Conservation (phyloP, 305 asterid genomes). For the Andrographis paniculata region DNA sequence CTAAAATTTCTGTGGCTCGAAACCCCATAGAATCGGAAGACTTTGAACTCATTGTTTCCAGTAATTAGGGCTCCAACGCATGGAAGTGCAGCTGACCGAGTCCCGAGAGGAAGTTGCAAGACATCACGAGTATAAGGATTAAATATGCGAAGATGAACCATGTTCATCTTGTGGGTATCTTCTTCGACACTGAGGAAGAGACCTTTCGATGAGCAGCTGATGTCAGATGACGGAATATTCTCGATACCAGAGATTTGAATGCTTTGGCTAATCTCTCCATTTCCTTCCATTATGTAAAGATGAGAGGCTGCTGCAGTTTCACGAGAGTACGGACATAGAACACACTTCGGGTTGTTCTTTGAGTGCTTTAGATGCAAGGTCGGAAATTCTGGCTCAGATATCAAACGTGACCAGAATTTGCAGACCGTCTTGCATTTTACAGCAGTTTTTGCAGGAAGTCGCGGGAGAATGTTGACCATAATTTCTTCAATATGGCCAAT, state of each 20-base stretch:
- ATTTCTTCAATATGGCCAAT: slow-evolving; percentile 19
- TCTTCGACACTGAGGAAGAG: slow-evolving; percentile 19
- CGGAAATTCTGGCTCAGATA: slow-evolving; percentile 19
- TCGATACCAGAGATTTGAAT: slow-evolving; percentile 16
- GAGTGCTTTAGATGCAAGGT: slow-evolving; percentile 16
- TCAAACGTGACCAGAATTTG: slow-evolving; percentile 22
- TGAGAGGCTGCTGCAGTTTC: not conserved
- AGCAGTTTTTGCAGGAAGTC: slow-evolving; percentile 23
- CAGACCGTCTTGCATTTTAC: slow-evolving; percentile 20
- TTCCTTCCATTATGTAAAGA: slow-evolving; percentile 17
- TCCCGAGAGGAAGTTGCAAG: slow-evolving; percentile 17
- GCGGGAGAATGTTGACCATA: slow-evolving; percentile 19
- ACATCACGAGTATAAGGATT: slow-evolving; percentile 17
- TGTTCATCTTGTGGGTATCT: not conserved
- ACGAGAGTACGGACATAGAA: slow-evolving; percentile 18
- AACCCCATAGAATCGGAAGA: too few relatives aligned
- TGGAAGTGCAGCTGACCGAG: slow-evolving; percentile 6
- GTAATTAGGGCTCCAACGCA: slow-evolving; percentile 19
- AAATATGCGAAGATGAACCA: slow-evolving; percentile 12
- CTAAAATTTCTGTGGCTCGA: too few relatives aligned
- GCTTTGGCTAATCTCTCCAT: slow-evolving; percentile 12
- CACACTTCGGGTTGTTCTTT: slow-evolving; percentile 14
- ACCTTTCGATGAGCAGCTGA: slow-evolving; percentile 20
- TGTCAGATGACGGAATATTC: slow-evolving; percentile 12
- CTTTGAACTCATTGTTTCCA: not conserved